Evolutionary conservation across 257 asterid genomes (phyloP).

Genomic region (Sherardia arvensis): DNA sequence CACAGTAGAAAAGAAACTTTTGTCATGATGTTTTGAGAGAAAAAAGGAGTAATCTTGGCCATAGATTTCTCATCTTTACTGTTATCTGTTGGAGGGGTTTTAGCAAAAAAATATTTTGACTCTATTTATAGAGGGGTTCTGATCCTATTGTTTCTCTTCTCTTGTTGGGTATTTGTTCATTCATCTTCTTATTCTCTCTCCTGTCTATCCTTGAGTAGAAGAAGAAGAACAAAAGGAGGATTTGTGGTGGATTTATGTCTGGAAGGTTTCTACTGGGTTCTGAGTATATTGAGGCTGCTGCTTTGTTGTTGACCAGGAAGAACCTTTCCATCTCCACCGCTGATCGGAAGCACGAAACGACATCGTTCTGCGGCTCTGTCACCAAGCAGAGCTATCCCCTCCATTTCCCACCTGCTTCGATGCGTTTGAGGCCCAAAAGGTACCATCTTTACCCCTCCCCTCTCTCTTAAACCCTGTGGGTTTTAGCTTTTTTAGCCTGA

Average conservation of each 20-base stretch:
- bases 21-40: constrained; percentile 23
- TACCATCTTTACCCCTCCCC: constrained; percentile 6
- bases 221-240: constrained; percentile 2
- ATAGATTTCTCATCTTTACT: constrained; percentile 46
- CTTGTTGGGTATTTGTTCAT: constrained; percentile 6
- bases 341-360: constrained; percentile 21
- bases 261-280: constrained; percentile 57
- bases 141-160: constrained; percentile 22
- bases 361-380: constrained; percentile 52
- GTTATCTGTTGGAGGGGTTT: constrained; percentile 5
- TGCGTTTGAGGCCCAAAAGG: constrained; percentile 99
- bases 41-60: constrained; percentile 29
- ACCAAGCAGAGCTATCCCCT: constrained; percentile 45
- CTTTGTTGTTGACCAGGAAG: constrained; percentile 32
- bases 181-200: neutral
- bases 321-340: constrained; percentile 12
- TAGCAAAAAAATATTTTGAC: constrained; percentile 4
- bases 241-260: constrained; percentile 54
- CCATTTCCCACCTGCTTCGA: constrained; percentile 58
- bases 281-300: constrained; percentile 31
- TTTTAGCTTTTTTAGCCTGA: constrained; percentile 1
- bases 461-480: constrained; percentile 21
- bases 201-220: neutral
- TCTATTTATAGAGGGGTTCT: constrained; percentile 26
- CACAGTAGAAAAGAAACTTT: constrained; percentile 10